Evolutionary conservation across 176 grass and related monocot genomes (phyloP), one percentile per base, ranked within the genome.

Genomic region (Guadua angustifolia): DNA sequence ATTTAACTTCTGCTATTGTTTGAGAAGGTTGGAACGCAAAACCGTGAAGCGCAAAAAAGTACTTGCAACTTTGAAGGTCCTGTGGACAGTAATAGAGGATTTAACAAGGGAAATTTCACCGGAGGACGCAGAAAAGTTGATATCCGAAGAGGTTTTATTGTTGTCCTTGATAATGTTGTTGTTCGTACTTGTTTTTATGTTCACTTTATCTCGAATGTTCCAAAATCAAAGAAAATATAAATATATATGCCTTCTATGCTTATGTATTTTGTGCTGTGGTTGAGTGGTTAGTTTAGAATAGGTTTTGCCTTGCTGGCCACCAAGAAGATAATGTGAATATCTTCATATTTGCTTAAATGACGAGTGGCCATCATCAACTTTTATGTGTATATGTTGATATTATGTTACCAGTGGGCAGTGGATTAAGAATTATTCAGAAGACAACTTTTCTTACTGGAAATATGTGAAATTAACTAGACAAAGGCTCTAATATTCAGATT

Each of bases 31-130:
- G 87, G 93, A 98, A 84, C 87, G 83, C 67, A 98, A 98, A 84
- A 93, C 91, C 40, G 57, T 86, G 60, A 91, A 93, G 83, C 92
- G 95, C 69, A 98, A 95, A 86, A 95, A 89, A 69, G 91, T 98
- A 40, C 72, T 95, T 83, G 93, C 95, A 65, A 98, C 95, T 57
- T 75, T 98, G 59, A 98, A 91, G 77, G 91, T 95, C 46, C 73
- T 98, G 70, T 92, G 95, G 64, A 90, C 91, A 52, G 95, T 98
- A 77, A 88, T 98, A 42, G 90, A 90, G 85, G 95, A 95, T 25
- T 63, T 95, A 33, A 95, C 91, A 16, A 95, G 73, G 69, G 95
- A 98, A 57, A 88, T 95, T 60, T 84, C 95, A 72, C 91, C 95
- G 14, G 93, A 95, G 82, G 91, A 90, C 66, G 85, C 91, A 53